These are phyloP conservation scores for Pseudonectria foliicola DNA, from an alignment of 2,329 filamentous ascomycete genomes.

Conservation along the genomic window DNA sequence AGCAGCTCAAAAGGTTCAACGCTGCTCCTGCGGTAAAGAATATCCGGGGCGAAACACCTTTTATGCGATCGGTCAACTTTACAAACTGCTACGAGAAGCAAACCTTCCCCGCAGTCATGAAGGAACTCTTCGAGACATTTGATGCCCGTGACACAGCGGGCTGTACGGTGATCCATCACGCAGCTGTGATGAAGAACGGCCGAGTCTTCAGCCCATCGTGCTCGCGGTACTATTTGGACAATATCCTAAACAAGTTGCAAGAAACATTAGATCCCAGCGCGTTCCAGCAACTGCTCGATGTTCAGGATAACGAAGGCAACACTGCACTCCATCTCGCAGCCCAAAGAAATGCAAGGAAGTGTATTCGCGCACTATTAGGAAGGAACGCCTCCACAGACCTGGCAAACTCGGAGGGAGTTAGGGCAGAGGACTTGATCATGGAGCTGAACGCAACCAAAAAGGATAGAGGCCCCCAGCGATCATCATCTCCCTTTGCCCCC, in stretches of 20 bases:
- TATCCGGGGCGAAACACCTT: conserved; percentile 72
- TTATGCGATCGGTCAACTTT: conserved; percentile 92
- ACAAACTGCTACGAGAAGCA: conserved; percentile 95
- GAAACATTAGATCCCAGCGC: conserved; percentile 69
- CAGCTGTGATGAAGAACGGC: conserved; percentile 78
- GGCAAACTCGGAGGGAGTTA: conserved; percentile 71
- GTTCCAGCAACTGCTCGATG: conserved; percentile 72
- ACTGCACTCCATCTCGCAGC: conserved; percentile 73
- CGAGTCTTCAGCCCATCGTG: conserved; percentile 78
- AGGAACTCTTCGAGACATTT: conserved; percentile 76
- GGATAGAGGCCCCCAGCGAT: conserved; percentile 62
- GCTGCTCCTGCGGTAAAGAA: conserved; percentile 68
- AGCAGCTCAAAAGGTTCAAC: conserved; percentile 74
- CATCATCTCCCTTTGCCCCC: conserved; percentile 64
- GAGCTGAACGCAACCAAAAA: conserved; percentile 63
- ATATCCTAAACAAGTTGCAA: conserved; percentile 77
- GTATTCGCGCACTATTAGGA: conserved; percentile 70
- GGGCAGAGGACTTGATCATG: conserved; percentile 78
- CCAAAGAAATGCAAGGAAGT: conserved; percentile 80
- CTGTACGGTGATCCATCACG: conserved; percentile 89
- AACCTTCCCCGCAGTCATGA: conserved; percentile 78
- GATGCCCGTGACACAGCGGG: conserved; percentile 72
- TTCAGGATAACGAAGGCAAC: conserved; percentile 80
- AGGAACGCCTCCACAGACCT: conserved; percentile 80
- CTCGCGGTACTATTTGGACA: conserved; percentile 88